Evolutionary conservation across 1,284 basidiomycete genomes (phyloP), one percentile per base, ranked within the genome.

Genomic region (Papiliotrema flavescens): DNA sequence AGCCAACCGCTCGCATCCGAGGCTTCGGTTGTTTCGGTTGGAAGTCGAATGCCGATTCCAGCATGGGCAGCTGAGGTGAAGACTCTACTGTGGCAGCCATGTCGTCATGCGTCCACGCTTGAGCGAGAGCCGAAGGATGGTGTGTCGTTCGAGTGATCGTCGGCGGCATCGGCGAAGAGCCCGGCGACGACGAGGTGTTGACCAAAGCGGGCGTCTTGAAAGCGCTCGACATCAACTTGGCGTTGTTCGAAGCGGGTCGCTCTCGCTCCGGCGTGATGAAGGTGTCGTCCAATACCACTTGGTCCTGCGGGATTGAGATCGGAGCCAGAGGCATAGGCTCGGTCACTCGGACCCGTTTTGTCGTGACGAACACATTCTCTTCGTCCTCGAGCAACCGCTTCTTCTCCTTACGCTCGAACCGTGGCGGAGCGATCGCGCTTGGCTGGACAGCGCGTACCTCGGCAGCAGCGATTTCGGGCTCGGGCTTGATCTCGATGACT

Each of bases 81-180:
- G 66, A 59, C 17, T 55, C 39, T 8, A 51, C 50, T 7, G 53
- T 49, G n/a, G 55, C 52, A 2, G 56, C 47, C 64, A 68, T 65
- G 49, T 75, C 71, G 36, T 70, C 73, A 42, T 69, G 66, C 9
- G 71, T 73, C 73, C 73, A 73, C 0, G 66, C 67, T 52, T 71
- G 70, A 46, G 70, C 70, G 2, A 73, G 55, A 0, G 63, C 62
- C 8, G 66, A 69, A 1, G 73, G 70, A 42, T 71, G 66, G 51
- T 72, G 70, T 11, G 71, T 62, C 3, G 65, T 62, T 9, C 74
- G 67, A 2, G 63, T 65, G 28, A 71, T 63, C 0, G 74, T 76
- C 1, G 67, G 63, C 1, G 75, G 75, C 67, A 74, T 73, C 4
- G 75, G 75, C 3, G 75, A 76, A 1, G 75, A 76, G 1, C 71